Evolutionary conservation across 176 grass and related monocot species (phyloP), one percentile per base, ranked within the genome.

Genomic region (Raddia distichophylla): DNA sequence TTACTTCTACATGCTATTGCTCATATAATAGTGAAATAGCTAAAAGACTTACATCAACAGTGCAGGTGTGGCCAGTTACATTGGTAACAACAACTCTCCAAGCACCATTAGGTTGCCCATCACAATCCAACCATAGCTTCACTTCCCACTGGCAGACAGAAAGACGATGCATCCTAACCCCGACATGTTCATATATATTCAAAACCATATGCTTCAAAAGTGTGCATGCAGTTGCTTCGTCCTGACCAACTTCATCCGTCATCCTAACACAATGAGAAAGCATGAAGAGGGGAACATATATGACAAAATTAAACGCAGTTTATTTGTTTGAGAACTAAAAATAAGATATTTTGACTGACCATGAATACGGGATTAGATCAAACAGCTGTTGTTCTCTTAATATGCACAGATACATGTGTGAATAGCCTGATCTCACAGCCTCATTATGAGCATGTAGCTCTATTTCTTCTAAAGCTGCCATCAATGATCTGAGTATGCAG

Each of bases 61-160:
- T 99, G 87, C 96, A 99, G 60, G 96, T 93, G 83, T 99, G 96
- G 57, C 93, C 96, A 78, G 96, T 99, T 64, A 95, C 89, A 86
- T 95, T 99, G 18, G 93, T 95, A 78, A 99, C 93, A 8, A 91
- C 91, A 53, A 99, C 79, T 86, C 96, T 94, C 96, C 96, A 99
- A 85, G 96, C 85, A 90, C 92, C 95, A 76, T 76, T 89, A 83
- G 96, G 82, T 34, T 88, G 78, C 74, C 93, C 96, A 77, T 83
- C 76, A 85, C 85, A 91, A 79, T 89, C 85, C 59, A 99, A 89
- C 91, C 88, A 88, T 65, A 99, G 83, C 79, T 93, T 95, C 68
- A 99, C 89, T 95, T 99, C 96, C 96, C 96, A 99, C 62, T 99
- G 91, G 75, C 91, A 95, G 34, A 99, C 93, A 82, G 93, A 94